phyloP scores from a whole-genome alignment of 179 eudicot genomes.

The Vitellaria paradoxa region DNA sequence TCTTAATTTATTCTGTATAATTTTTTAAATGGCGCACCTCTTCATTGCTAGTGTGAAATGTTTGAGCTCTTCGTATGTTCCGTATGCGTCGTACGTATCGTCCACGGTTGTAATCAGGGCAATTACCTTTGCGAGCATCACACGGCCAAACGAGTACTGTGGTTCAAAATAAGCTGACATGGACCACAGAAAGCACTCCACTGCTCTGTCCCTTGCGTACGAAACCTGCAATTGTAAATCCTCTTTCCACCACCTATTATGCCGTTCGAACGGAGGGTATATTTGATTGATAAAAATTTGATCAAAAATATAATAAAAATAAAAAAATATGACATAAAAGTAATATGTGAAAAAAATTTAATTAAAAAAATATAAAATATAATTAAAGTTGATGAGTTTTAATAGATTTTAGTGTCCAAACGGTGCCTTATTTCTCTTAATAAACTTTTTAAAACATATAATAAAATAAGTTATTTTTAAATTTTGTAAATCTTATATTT shows the following conservation, averaged over 20 bases:
- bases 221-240: background rate
- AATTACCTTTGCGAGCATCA: slow-evolving; percentile 11
- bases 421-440: no score
- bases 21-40: slow-evolving; percentile 7
- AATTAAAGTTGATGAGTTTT: no score
- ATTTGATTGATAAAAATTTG: no score
- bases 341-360: no score
- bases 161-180: background rate
- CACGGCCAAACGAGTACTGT: slow-evolving; percentile 14
- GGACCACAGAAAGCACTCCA: slow-evolving; percentile 4
- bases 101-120: background rate
- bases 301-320: no score
- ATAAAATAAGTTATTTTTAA: no score
- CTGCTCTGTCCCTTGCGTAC: background rate
- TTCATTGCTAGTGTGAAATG: slow-evolving; percentile 11
- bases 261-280: no score
- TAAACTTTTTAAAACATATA: no score
- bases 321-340: no score
- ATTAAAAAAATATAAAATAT: background rate
- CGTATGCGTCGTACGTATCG: slow-evolving; percentile 21
- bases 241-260: slow-evolving; percentile 10
- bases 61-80: slow-evolving; percentile 17
- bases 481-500: no score
- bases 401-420: no score
- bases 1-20: no score